Evolutionary conservation across 345 rosid genomes (phyloP), one percentile per base, ranked within the genome.

Genomic region (Aethionema arabicum): DNA sequence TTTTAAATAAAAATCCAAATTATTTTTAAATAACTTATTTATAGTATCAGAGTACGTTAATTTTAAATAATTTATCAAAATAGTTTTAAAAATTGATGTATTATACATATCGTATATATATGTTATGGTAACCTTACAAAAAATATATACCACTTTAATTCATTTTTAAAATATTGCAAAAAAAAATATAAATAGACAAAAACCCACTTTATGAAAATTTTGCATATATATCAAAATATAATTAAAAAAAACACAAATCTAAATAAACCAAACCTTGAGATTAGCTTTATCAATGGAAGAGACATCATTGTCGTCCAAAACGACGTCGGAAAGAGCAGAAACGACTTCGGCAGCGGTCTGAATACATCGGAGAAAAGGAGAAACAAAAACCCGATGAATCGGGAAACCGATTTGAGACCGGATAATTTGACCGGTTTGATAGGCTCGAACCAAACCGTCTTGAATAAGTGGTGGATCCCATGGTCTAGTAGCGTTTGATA

Each of bases 301-400:
- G 5, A 65, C 78, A 45, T 62, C 80, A 33, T 59, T 38, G 72
- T 57, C 11, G 77, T 55, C 67, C 15, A 69, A 61, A 13, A 71
- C 78, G 39, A 64, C 70, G 63, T 86, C 77, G 48, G 78, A 78
- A 46, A 85, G 86, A 35, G 86, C 86, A 7, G 77, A 50, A 42
- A 77, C 46, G 4, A 63, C 90, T 67, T 81, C 72, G 8, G 70
- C 66, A 52, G 95, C 98, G 0, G 97, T 92, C 79, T 89, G 84
- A 30, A 92, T 35, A 54, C 98, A 85, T 5, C 97, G 93, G 72
- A 80, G 66, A 58, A 92, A 92, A 0, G 97, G 95, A 12, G 97
- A 92, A 41, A 85, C 86, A 36, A 87, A 71, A 31, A 86, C 76
- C 5, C 98, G 82, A 52, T 91, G 84, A 76, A 92, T 87, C 11